Percentiles rank a stretch among this genome's conserved stretches.
These are phyloP conservation scores for Verbena officinalis DNA, from an alignment of 257 asterid genomes.

Conservation along the genomic window DNA sequence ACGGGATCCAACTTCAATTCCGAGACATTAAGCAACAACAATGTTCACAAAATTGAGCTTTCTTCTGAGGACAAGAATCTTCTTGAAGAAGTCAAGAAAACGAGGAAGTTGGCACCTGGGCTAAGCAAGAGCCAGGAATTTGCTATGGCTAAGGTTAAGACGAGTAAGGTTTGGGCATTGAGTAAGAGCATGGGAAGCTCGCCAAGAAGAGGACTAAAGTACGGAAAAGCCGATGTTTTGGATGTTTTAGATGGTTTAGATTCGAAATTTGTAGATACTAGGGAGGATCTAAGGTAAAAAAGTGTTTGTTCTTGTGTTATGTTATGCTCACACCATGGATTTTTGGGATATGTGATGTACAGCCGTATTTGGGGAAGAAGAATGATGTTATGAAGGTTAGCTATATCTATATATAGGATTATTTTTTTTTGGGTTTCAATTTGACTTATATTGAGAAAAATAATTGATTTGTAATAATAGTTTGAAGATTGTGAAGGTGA, in stretches of 20 bases:
- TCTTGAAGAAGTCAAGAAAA: conserved; percentile 47
- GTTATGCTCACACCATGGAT: conserved; percentile 7
- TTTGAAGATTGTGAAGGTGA: too few relatives aligned
- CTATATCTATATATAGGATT: neutral
- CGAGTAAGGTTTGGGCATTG: conserved; percentile 31
- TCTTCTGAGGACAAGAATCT: conserved; percentile 43
- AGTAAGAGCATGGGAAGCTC: conserved; percentile 63
- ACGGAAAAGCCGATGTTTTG: conserved; percentile 44
- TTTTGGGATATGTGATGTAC: conserved; percentile 25
- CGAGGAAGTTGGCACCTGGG: conserved; percentile 39
- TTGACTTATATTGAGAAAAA: too few relatives aligned
- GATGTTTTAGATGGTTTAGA: conserved; percentile 57
- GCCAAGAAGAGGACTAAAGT: conserved; percentile 35
- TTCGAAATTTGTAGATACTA: conserved; percentile 33
- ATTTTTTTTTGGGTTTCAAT: neutral
- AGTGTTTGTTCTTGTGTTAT: conserved; percentile 4
- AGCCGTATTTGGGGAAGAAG: conserved; percentile 15
- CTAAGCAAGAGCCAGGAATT: conserved; percentile 68
- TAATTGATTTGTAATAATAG: too few relatives aligned
- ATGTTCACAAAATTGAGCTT: conserved; percentile 20
- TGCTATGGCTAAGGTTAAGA: conserved; percentile 22
- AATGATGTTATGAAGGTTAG: too few relatives aligned
- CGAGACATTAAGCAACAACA: conserved; percentile 1
- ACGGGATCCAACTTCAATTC: conserved; percentile 32
- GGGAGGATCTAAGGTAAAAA: conserved; percentile 3